Conservation (phyloP, 345 rosid species). For the Hibiscus trionum region DNA sequence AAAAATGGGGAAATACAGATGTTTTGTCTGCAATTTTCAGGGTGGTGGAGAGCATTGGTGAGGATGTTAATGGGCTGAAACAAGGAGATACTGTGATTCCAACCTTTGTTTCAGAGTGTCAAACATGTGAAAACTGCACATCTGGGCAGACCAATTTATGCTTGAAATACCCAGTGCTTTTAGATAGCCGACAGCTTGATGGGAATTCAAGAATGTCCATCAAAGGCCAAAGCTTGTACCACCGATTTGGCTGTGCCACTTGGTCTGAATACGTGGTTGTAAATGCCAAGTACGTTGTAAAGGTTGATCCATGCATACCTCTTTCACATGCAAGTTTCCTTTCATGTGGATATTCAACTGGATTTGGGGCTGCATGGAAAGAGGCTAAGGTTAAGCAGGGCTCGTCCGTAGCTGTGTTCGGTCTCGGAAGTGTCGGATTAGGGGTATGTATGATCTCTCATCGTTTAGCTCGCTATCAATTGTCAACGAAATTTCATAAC, state of each 20-base stretch:
- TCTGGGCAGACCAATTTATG: neutral
- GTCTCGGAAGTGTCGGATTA: neutral
- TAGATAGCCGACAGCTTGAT: neutral
- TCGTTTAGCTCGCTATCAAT: neutral
- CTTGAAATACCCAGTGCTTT: neutral
- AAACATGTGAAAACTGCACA: neutral
- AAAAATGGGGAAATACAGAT: too few relatives aligned
- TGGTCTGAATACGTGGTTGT: neutral
- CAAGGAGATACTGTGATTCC: neutral
- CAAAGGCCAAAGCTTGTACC: neutral
- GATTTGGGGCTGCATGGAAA: neutral
- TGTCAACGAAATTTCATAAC: neutral
- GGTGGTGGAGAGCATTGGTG: conserved; percentile 1
- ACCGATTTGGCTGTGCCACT: neutral
- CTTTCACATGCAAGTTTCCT: neutral
- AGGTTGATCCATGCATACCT: neutral
- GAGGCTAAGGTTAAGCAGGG: neutral
- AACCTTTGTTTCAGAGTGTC: neutral
- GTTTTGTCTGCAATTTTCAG: neutral
- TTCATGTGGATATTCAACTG: neutral
- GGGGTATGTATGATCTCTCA: neutral
- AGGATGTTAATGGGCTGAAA: neutral
- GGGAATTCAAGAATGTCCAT: neutral
- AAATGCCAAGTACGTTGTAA: neutral
- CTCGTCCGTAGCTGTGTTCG: neutral